These are phyloP conservation scores for Xylaria sp. DNA, from an alignment of 2,329 filamentous ascomycete species.

Conservation along the genomic window DNA sequence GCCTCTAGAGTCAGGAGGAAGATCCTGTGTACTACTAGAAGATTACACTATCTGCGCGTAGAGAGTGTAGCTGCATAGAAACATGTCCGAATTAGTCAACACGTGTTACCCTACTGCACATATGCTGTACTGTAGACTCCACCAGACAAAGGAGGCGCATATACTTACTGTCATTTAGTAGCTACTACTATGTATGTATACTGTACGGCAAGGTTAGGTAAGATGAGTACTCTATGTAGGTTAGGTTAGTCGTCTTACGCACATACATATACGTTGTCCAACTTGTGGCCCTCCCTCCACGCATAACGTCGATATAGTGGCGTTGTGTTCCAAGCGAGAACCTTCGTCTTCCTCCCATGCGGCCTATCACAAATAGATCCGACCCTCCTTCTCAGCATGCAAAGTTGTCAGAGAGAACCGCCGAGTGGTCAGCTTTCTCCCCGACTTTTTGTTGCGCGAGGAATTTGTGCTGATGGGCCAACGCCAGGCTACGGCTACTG, in stretches of 20 bases:
- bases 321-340: neutral
- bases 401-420: neutral
- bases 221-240: no score
- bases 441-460: neutral
- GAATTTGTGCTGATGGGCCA: neutral
- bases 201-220: neutral
- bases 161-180: no score
- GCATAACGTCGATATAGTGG: constrained; percentile 11
- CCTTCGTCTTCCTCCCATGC: neutral
- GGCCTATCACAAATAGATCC: constrained; percentile 10
- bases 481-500: neutral
- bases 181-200: no score
- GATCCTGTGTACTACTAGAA: neutral
- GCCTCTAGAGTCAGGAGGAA: neutral
- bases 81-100: neutral
- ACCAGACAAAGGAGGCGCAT: neutral
- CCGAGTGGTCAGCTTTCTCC: neutral
- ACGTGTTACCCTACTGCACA: constrained; percentile 9
- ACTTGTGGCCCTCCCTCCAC: neutral
- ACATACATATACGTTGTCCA: no score
- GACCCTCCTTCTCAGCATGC: constrained; percentile 11
- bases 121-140: no score
- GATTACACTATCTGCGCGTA: neutral
- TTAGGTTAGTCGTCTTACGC: no score
- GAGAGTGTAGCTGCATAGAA: neutral